Evolutionary conservation across 495 filamentous ascomycete genomes (phyloP).

Genomic region (Lasiosphaeris hirsuta): DNA sequence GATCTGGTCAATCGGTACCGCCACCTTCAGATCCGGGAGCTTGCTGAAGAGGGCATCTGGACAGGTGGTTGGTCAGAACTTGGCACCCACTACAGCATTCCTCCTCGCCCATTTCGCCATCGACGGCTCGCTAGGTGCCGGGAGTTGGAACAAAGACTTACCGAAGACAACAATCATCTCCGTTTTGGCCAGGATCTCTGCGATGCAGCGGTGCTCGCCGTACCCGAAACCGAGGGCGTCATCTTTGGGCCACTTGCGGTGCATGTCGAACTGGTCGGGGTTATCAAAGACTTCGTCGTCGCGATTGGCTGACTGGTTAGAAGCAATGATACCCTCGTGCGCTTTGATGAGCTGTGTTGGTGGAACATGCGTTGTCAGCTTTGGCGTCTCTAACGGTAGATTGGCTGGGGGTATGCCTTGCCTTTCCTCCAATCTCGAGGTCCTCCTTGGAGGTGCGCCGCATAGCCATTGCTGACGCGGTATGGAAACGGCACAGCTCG

Average conservation of each 20-base stretch:
- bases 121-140: too few species aligned
- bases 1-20: constrained; percentile 32
- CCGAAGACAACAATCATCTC: constrained; percentile 40
- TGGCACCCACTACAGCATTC: neutral
- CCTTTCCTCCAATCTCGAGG: constrained; percentile 39
- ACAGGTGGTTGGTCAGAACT: neutral
- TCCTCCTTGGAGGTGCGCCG: constrained; percentile 43
- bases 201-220: constrained; percentile 44
- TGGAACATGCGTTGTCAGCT: neutral
- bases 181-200: constrained; percentile 38
- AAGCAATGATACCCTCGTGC: constrained; percentile 44
- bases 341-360: constrained; percentile 30
- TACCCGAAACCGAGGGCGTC: constrained; percentile 43
- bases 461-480: constrained; percentile 41
- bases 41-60: constrained; percentile 30
- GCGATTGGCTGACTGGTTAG: constrained; percentile 45
- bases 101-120: too few species aligned
- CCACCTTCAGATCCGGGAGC: constrained; percentile 37
- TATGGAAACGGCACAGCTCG: constrained; percentile 47
- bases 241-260: constrained; percentile 32
- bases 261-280: constrained; percentile 42
- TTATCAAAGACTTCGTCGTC: constrained; percentile 43
- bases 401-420: neutral
- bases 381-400: too few species aligned
- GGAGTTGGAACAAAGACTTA: constrained; percentile 18